Base-by-base conservation (phyloP, 345 rosid genomes). In the thale cress (Arabidopsis thaliana) region DNA sequence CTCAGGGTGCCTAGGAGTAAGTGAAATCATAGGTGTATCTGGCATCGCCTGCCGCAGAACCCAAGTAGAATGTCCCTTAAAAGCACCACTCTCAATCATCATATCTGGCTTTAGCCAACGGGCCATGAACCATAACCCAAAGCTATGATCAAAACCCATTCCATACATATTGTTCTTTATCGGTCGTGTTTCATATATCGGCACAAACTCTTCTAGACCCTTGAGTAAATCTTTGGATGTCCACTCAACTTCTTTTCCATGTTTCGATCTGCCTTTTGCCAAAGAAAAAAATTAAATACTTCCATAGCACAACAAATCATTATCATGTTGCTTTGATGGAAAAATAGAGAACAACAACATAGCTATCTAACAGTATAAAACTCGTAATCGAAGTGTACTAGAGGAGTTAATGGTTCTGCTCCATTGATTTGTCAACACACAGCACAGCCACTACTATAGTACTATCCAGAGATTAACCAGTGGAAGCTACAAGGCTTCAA, bases 261-360 rank as follows among this genome's bases (percentile, higher is more conserved):
- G 96, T 96, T 91, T 96, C 91, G 99, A 88, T 93, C 99, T 96
- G 98, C 99, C 99, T 93, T 89, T 92, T 86, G 86, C 84, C 89
- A 89, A 87, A 82, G 87, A 84, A 52, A 78, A 78, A 14, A 87
- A 84, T 86, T 82, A 83, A 84, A 84, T 71, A 61, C 83, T 73
- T 46, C 44, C 67, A 69, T 44, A 78, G 48, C 13, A 52, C 83
- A 81, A 82, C 75, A 83, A 73, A 8, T 42, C 5, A 4, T 55
- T 66, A 52, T 23, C 7, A 3, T 56, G 65, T 59, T 33, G 37
- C 5, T n/a, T 2, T 42, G 34, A 64, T 2, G 25, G 56, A 59
- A 38, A 45, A 7, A 49, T 8, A 7, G 34, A 56, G 10, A 48
- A 48, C 5, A 57, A 50, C 24, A 33, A 64, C 45, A 77, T 58